Evolutionary conservation across 169 alveolate species (phyloP).

Genomic region (Plasmodium gaboni): DNA sequence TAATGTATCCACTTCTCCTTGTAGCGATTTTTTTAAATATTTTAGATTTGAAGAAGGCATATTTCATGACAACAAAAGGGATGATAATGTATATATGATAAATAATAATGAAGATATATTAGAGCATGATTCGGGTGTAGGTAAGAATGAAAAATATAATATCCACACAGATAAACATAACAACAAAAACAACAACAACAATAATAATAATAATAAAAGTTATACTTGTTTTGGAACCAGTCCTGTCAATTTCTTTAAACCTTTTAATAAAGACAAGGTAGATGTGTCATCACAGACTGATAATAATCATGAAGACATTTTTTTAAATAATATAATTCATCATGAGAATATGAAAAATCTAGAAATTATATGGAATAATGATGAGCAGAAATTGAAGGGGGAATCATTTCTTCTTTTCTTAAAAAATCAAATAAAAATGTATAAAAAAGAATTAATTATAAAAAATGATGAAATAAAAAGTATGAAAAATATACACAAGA

Average conservation of each 20-base stretch:
- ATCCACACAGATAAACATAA: too few species aligned
- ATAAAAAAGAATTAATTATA: constrained; percentile 29
- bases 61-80: background rate
- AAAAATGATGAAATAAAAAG: constrained; percentile 19
- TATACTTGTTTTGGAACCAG: background rate
- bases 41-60: constrained; percentile 2
- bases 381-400: constrained; percentile 16
- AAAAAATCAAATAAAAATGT: constrained; percentile 37
- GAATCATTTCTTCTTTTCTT: constrained; percentile 20
- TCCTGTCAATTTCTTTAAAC: too few species aligned
- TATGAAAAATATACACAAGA: constrained; percentile 8
- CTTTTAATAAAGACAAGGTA: background rate
- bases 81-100: background rate
- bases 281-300: constrained; percentile 23
- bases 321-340: constrained; percentile 10
- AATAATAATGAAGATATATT: too few species aligned
- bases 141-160: too few species aligned
- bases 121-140: too few species aligned
- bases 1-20: background rate
- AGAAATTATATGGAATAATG: constrained; percentile 34
- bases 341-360: background rate
- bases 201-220: background rate
- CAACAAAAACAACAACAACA: background rate
- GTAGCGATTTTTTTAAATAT: constrained; percentile 35
- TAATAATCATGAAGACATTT: background rate